Base-by-base conservation (phyloP, 2,329 filamentous ascomycete species). In the Polychaeton citri region DNA sequence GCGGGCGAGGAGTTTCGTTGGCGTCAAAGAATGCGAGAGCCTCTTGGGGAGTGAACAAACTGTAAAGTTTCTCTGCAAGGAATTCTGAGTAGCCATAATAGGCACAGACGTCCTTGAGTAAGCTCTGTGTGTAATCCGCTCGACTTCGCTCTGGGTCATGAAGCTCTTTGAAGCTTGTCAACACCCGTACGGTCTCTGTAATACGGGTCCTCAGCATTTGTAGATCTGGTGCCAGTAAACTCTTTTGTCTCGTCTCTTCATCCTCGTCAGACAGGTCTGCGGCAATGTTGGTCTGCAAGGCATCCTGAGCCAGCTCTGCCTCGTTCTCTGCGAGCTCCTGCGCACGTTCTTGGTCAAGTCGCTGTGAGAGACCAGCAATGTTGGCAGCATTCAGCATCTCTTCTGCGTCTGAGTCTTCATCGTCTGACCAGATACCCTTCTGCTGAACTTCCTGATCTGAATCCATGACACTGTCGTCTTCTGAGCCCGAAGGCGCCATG, bases 1-100 rank as follows among this genome's bases (percentile, higher is more conserved):
- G 79, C 3, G 90, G 90, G 35, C 90, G 77, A 10, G 86, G 76
- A 19, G 83, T 86, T 64, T 98, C 90, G 76, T 98, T 98, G 51
- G 88, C 88, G 64, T 98, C 90, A 65, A 98, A 96, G 64, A 98
- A 98, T 37, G 87, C 87, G 49, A 96, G 92, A 0, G 90, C 90
- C 64, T 98, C 90, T 49, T 81, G 79, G 0, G 90, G 84, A 1
- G 86, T 77, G 64, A 98, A 96, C 5, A 98, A 76, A 53, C 81
- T 79, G 65, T 87, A 86, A 12, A 98, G 76, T 69, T 96, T 98
- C 62, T 94, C 84, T 4, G 87, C 90, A n/a, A 98, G 72, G 63
- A 81, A 96, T 24, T 81, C 76, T 3, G 83, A 92, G 67, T 98
- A 98, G 41, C 88, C 87, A 57, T 98, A 98, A 69, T 98, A 98